Base-by-base conservation (phyloP, 2,329 filamentous ascomycete species). In the Endocalyx cinctus region DNA sequence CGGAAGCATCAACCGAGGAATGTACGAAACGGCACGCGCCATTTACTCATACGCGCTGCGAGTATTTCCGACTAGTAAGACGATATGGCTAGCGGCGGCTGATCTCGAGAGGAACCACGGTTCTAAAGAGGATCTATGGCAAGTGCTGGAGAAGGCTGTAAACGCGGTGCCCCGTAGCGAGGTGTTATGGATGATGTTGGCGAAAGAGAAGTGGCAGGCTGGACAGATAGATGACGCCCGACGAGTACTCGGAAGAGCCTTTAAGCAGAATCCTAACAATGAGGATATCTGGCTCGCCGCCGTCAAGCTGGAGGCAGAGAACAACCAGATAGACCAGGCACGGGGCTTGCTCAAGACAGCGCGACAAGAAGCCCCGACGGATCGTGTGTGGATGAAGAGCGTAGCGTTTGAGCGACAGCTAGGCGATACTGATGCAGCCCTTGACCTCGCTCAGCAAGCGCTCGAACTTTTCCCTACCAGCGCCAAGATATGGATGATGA, bases 241-340 rank as follows among this genome's bases (percentile, higher is more conserved):
- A 35, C 72, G 80, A 41, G 88, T 97, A 1, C 77, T 98, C 12
- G 90, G 81, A 17, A 79, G 83, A 43, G 92, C 90, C 5, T 98
- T 98, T 70, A 83, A 90, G 48, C 87, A 95, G 57, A 94, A 97
- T 50, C 87, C 87, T 1, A 89, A 94, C 59, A 96, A 95, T 63
- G 92, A 98, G 60, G 88, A 97, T 57, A 96, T 98, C 46, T 98
- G 92, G 84, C 80, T 96, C 29, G 86, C 89, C 12, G 92, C 92
- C 28, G 92, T 98, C 45, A 94, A 96, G 59, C 78, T 98, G 18
- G 92, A 98, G 62, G 87, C 92, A 1, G 89, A 97, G 52, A 90
- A 87, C 41, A 77, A 81, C 27, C 80, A 94, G 51, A 81, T 78
- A 25, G 84, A 88, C 23, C 80, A 92, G 54, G 92, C 92, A 1